Evolutionary conservation across 2,329 filamentous ascomycete genomes (phyloP), one percentile per base, ranked within the genome.

Genomic region (Pezicula rhizophila): DNA sequence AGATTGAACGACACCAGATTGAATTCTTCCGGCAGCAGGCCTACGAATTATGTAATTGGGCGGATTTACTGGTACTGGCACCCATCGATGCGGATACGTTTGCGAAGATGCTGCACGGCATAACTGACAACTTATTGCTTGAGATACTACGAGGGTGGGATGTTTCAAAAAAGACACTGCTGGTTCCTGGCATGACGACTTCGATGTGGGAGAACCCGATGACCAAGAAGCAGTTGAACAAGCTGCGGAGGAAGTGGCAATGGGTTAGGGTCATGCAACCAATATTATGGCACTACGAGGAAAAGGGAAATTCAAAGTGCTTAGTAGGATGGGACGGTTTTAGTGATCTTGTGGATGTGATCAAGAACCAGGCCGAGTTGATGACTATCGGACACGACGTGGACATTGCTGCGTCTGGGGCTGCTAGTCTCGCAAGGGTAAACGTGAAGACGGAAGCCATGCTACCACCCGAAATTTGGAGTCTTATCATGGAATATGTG

Each of bases 141-240:
- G 86, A 92, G 58, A 80, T 95, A 1, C 66, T 96, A 43, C 80
- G 91, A 46, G 87, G 87, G 48, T 96, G 91, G 91, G 84, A 95
- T 59, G 82, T 86, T 0, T 85, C 84, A 6, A 96, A 96, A 69
- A 87, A 85, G 58, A 86, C 95, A 26, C 70, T 96, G 43, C 71
- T 96, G 49, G 84, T 95, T 6, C 90, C 91, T 0, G 89, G 88
- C 55, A 95, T 96, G 90, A 92, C 87, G 31, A 82, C 81, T 1
- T 78, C 87, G 52, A 90, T 92, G 82, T 95, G 89, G 89, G 83
- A 91, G 63, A 90, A 93, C 60, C 89, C 90, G 2, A 84, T 91
- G 70, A 95, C 89, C 14, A 88, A 87, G 70, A 86, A 89, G 60
- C 90, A 96, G 63, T 77, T 96, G 52, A 85, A 80, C 67, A 93